Base-by-base conservation (phyloP, 2,329 filamentous ascomycete genomes). In the Sarocladium strictum region DNA sequence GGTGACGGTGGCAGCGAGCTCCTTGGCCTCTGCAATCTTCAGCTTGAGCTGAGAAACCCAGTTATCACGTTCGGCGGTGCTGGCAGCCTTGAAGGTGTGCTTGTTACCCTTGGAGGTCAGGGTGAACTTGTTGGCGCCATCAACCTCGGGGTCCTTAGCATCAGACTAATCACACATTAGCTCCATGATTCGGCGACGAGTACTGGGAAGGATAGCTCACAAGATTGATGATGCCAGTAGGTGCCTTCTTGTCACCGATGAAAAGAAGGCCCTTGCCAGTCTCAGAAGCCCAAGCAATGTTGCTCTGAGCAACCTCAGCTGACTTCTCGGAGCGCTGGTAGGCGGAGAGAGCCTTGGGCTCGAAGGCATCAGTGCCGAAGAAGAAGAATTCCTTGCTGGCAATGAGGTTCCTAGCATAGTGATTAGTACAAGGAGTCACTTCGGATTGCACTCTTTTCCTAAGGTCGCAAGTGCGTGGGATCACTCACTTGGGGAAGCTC, bases 191-290 rank as follows among this genome's bases (percentile, higher is more conserved):
- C n/a, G n/a, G n/a, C n/a, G n/a, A n/a, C n/a, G n/a, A n/a, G n/a
- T n/a, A n/a, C n/a, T n/a, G n/a, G n/a, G n/a, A n/a, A n/a, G n/a
- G n/a, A n/a, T n/a, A 11, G 58, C 88, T 67, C 81, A 96, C 90
- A 70, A 97, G 76, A 73, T 90, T 89, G 71, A 97, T 86, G 64
- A 94, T 85, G 66, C 90, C 87, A 62, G 85, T 79, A 58, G 93
- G 92, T 57, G 81, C 80, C 61, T 83, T 78, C 84, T 95, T 96
- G 75, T 96, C 88, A 66, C 87, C 86, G 73, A 90, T 89, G 81
- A 95, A 96, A 40, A 97, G 79, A 19, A 97, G 87, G 67, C 94
- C 94, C 80, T 96, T 96, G 71, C 93, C 93, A 57, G 93, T 97
- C 79, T 96, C 85, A 63, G 85, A 85, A 59, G 93, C 90, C 90